A percentile compares a stretch with the other conserved stretches of the same genome.
These are phyloP conservation scores for Podaxis sp. DNA, from an alignment of 768 basidiomycete genomes.

Conservation along the genomic window DNA sequence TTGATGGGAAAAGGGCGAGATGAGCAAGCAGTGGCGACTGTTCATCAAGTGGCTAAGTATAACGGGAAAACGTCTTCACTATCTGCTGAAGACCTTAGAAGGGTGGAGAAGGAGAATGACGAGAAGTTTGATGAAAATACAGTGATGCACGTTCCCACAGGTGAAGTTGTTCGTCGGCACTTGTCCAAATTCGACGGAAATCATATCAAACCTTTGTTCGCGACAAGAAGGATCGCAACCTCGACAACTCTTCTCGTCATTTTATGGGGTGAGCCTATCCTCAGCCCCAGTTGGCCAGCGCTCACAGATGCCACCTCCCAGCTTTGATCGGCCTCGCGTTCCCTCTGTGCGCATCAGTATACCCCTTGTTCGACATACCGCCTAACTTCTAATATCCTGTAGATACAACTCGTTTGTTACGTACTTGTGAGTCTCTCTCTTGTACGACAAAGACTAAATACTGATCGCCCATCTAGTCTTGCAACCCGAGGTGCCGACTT, in stretches of 20 bases:
- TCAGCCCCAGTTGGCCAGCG: not conserved
- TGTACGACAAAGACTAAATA: not conserved
- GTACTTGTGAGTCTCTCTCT: slow-evolving; percentile 23
- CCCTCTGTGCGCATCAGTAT: slow-evolving; percentile 43
- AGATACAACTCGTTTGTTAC: slow-evolving; percentile 31
- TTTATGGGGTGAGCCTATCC: slow-evolving; percentile 39
- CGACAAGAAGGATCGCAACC: slow-evolving; percentile 59
- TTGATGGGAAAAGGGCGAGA: slow-evolving; percentile 71
- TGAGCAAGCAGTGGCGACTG: slow-evolving; percentile 56
- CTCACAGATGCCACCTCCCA: slow-evolving; percentile 20
- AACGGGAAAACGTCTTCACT: slow-evolving; percentile 52
- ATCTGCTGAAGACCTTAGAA: slow-evolving; percentile 47
- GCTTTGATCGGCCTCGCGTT: slow-evolving; percentile 72
- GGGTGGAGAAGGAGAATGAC: not conserved
- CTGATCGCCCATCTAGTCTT: slow-evolving; percentile 37
- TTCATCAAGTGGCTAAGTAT: slow-evolving; percentile 59
- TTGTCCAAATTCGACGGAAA: slow-evolving; percentile 29
- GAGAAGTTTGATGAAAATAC: not conserved
- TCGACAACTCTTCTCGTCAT: slow-evolving; percentile 63
- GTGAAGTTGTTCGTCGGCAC: slow-evolving; percentile 28
- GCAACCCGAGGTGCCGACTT: slow-evolving; percentile 65
- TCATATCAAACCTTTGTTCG: slow-evolving; percentile 61
- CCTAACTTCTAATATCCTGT: not conserved
- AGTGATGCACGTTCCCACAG: slow-evolving; percentile 12
- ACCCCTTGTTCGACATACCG: not conserved